phyloP scores from a whole-genome alignment of 768 basidiomycete species.

The Tulasnella sp. region DNA sequence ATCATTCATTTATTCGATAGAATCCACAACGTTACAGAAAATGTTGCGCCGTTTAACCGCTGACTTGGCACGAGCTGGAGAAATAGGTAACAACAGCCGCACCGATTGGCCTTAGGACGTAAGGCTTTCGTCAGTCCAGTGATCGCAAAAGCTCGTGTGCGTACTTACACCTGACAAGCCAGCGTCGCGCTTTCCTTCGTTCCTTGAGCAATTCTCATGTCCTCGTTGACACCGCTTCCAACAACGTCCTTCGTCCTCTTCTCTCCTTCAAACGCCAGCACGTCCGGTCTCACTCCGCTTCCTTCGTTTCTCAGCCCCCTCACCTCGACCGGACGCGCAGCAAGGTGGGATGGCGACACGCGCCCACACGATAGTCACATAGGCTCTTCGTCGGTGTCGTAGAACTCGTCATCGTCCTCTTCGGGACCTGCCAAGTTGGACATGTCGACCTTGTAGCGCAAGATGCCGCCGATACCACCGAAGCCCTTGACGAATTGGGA shows the following conservation, averaged over 20 bases:
- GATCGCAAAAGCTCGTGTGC: too few species aligned
- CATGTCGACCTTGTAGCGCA: conserved; percentile 98
- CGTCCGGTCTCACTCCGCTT: conserved; percentile 2
- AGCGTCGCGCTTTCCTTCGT: neutral
- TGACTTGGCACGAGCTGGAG: neutral
- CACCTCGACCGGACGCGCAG: conserved; percentile 19
- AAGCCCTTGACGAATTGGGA: conserved; percentile 98
- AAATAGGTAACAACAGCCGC: neutral
- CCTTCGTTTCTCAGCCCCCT: neutral
- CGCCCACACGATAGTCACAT: conserved; percentile 29
- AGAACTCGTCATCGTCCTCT: conserved; percentile 83
- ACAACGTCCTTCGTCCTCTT: neutral
- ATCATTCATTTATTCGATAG: neutral
- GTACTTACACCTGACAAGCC: neutral
- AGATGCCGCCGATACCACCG: conserved; percentile 92
- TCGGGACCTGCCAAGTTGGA: conserved; percentile 68
- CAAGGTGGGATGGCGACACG: conserved; percentile 22
- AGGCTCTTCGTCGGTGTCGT: conserved; percentile 56
- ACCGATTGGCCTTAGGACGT: neutral
- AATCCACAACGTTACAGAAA: neutral
- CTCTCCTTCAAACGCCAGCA: neutral
- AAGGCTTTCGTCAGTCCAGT: neutral
- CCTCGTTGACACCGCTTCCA: neutral
- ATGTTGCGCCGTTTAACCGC: neutral
- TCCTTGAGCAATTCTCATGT: neutral